A percentile compares a stretch with the other conserved stretches of the same genome.
Evolutionary conservation across 2,329 filamentous ascomycete species (phyloP).

Genomic region (Fusarium sambucinum): DNA sequence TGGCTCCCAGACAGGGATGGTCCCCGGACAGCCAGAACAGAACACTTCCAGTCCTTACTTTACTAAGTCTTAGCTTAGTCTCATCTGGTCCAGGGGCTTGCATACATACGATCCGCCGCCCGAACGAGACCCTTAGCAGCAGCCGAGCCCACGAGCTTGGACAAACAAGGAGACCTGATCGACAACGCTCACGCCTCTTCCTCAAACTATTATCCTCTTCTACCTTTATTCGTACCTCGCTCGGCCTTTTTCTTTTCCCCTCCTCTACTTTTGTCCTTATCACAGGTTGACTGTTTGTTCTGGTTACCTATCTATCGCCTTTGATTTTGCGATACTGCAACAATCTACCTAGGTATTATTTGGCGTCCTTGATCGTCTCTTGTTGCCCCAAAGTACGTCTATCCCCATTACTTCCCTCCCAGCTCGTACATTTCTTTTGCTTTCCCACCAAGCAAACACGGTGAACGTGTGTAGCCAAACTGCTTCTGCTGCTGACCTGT

Average conservation of each 20-base stretch:
- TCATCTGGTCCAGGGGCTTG: constrained; percentile 40
- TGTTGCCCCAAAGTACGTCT: constrained; percentile 38
- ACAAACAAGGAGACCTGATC: constrained; percentile 37
- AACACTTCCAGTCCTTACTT: constrained; percentile 16
- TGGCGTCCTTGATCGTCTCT: constrained; percentile 24
- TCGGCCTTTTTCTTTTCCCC: constrained; percentile 21
- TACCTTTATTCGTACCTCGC: constrained; percentile 15
- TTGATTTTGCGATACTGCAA: constrained; percentile 37
- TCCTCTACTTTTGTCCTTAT: constrained; percentile 12
- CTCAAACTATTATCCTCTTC: constrained; percentile 14
- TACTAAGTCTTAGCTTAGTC: constrained; percentile 5
- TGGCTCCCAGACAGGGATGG: constrained; percentile 2
- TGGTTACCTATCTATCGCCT: constrained; percentile 23
- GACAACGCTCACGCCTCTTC: constrained; percentile 31
- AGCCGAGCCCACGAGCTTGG: constrained; percentile 24
- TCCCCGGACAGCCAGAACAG: constrained; percentile 15
- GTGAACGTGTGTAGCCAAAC: constrained; percentile 16
- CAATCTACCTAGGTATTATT: constrained; percentile 11
- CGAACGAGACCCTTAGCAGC: constrained; percentile 36
- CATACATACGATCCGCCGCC: constrained; percentile 29
- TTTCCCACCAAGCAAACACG: constrained; percentile 15
- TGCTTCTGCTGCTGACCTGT: constrained; percentile 21
- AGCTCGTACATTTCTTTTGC: constrained; percentile 26
- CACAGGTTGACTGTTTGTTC: constrained; percentile 24
- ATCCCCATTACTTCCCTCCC: constrained; percentile 35